Evolutionary conservation across 176 grass and related monocot species (phyloP).

Genomic region (Oryza coarctata): DNA sequence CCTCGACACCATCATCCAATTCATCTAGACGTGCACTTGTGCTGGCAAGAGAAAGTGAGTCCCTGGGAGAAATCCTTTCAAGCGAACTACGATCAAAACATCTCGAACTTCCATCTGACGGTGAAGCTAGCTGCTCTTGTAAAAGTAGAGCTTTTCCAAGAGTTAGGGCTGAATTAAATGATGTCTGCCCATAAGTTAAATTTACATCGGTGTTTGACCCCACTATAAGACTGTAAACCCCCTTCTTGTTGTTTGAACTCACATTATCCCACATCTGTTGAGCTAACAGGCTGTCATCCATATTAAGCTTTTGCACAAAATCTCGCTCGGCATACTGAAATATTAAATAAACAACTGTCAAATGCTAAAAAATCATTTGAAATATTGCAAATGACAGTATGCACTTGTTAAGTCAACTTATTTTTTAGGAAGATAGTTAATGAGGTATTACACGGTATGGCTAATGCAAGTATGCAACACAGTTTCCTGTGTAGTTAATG

Average conservation of each 20-base stretch:
- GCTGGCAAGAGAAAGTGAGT: constrained; percentile 47
- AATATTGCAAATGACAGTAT: not conserved
- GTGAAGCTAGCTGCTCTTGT: constrained; percentile 59
- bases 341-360: constrained; percentile 25
- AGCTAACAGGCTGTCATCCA: constrained; percentile 56
- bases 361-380: not conserved
- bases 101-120: constrained; percentile 51
- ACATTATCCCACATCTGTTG: constrained; percentile 90
- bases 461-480: not conserved
- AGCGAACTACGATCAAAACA: constrained; percentile 23
- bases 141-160: constrained; percentile 80
- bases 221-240: constrained; percentile 76
- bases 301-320: constrained; percentile 52
- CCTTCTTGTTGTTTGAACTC: constrained; percentile 74
- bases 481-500: constrained; percentile 23
- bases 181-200: constrained; percentile 46
- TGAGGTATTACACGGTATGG: not conserved
- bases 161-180: constrained; percentile 54
- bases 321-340: constrained; percentile 95
- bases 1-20: constrained; percentile 51
- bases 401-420: not conserved
- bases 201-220: constrained; percentile 74
- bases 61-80: constrained; percentile 43
- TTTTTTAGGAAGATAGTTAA: not conserved
- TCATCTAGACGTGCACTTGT: constrained; percentile 44